phyloP scores from a whole-genome alignment of 495 filamentous ascomycete species.

The Xylaria palmicola region DNA sequence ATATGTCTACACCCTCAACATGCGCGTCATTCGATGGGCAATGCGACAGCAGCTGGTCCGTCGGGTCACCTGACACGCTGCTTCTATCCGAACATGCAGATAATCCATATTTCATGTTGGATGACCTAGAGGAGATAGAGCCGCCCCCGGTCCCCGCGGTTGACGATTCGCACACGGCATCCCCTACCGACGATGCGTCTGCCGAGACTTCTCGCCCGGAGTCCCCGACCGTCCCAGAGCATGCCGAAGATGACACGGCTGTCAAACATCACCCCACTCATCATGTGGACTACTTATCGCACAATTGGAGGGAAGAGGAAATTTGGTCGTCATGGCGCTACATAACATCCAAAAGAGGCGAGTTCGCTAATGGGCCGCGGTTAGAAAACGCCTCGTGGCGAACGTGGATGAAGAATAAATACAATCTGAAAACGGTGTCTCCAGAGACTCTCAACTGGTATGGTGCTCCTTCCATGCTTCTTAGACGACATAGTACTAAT shows the following conservation, averaged over 20 bases:
- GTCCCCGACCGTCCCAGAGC: constrained; percentile 42
- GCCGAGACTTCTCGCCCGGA: constrained; percentile 47
- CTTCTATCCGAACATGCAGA: constrained; percentile 60
- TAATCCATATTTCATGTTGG: constrained; percentile 40
- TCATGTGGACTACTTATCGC: constrained; percentile 95
- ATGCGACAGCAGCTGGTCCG: constrained; percentile 48
- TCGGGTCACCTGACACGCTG: constrained; percentile 51
- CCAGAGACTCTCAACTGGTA: constrained; percentile 90
- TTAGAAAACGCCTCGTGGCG: constrained; percentile 98
- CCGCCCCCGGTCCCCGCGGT: constrained; percentile 45
- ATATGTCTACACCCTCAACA: constrained; percentile 60
- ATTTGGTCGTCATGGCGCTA: constrained; percentile 98
- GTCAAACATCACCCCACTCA: constrained; percentile 75
- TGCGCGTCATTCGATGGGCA: constrained; percentile 60
- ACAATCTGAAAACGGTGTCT: constrained; percentile 79
- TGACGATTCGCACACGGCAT: constrained; percentile 45
- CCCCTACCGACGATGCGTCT: constrained; percentile 45
- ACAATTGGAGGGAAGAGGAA: constrained; percentile 95
- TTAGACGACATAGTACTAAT: constrained; percentile 19
- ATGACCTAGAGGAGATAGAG: constrained; percentile 45
- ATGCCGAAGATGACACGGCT: constrained; percentile 80
- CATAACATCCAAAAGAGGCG: constrained; percentile 72
- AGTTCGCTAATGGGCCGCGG: constrained; percentile 76
- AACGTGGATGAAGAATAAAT: constrained; percentile 92
- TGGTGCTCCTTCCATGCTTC: constrained; percentile 21